These are phyloP conservation scores for Diaporthe humulicola DNA, from an alignment of 2,329 filamentous ascomycete species.

Conservation along the genomic window DNA sequence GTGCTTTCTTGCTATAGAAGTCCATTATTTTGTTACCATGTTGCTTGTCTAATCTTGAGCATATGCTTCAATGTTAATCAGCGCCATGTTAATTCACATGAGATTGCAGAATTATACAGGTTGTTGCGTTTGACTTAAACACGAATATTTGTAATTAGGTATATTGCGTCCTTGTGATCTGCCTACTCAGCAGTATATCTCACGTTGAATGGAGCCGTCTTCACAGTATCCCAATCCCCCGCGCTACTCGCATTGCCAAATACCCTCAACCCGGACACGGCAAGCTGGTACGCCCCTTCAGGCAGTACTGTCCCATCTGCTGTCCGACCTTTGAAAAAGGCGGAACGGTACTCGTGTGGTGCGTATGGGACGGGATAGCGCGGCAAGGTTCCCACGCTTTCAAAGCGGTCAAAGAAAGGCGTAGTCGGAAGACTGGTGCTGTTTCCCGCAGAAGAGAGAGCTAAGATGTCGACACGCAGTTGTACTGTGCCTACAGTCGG, in stretches of 20 bases:
- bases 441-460: neutral
- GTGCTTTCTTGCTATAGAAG: neutral
- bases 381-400: constrained; percentile 2
- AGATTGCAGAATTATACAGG: no score
- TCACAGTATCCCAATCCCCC: constrained; percentile 44
- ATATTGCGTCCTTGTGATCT: neutral
- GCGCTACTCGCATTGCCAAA: constrained; percentile 43
- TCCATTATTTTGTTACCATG: neutral
- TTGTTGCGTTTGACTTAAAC: neutral
- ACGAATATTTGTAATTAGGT: neutral
- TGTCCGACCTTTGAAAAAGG: constrained; percentile 41
- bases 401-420: constrained; percentile 9
- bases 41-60: neutral
- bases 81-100: no score
- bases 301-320: constrained; percentile 43
- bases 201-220: constrained; percentile 21
- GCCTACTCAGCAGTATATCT: neutral
- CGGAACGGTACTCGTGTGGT: neutral
- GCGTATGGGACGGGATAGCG: constrained; percentile 1
- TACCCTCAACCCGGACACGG: constrained; percentile 43
- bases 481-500: constrained; percentile 1
- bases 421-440: constrained; percentile 21
- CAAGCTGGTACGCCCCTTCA: constrained; percentile 44
- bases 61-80: neutral
- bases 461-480: neutral